phyloP scores from a whole-genome alignment of 78 protist species.

The Anaeramoeba flamelloides region DNA sequence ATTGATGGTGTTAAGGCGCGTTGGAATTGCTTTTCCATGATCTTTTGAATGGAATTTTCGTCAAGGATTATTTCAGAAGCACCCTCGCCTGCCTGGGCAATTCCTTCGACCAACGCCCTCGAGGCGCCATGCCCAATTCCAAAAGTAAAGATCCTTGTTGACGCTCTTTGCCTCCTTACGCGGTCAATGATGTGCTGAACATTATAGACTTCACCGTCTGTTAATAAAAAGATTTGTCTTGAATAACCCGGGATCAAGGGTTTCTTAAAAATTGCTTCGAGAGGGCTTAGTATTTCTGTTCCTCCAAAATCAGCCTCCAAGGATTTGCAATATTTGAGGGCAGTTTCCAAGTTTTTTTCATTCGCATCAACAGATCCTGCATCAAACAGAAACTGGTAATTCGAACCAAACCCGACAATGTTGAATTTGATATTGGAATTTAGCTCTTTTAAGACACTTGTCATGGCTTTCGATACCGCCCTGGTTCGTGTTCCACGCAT shows the following conservation, averaged over 20 bases:
- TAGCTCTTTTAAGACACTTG: slow-evolving; percentile 23
- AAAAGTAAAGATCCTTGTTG: slow-evolving; percentile 41
- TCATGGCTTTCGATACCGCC: slow-evolving; percentile 21
- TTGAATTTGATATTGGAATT: slow-evolving; percentile 26
- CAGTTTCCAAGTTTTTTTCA: slow-evolving; percentile 11
- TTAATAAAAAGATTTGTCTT: slow-evolving; percentile 51
- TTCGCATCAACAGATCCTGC: neutral
- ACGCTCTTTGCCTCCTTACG: neutral
- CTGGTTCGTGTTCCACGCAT: slow-evolving; percentile 25
- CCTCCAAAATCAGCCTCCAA: slow-evolving; percentile 39
- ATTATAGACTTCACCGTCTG: slow-evolving; percentile 55
- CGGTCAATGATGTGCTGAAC: neutral
- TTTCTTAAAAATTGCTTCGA: neutral
- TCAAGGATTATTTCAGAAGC: slow-evolving; percentile 26
- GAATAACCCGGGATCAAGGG: no score
- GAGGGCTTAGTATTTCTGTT: slow-evolving; percentile 32
- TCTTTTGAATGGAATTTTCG: neutral
- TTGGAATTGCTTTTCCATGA: slow-evolving; percentile 25
- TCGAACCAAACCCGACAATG: slow-evolving; percentile 40
- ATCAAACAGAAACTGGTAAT: no score
- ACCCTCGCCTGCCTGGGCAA: slow-evolving; percentile 52
- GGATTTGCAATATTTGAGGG: slow-evolving; percentile 2
- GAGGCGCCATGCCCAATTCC: slow-evolving; percentile 51
- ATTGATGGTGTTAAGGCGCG: slow-evolving; percentile 27
- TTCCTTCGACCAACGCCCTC: slow-evolving; percentile 41